Base-by-base conservation (phyloP, 2,329 filamentous ascomycete species). In the Aaosphaeria arxii region DNA sequence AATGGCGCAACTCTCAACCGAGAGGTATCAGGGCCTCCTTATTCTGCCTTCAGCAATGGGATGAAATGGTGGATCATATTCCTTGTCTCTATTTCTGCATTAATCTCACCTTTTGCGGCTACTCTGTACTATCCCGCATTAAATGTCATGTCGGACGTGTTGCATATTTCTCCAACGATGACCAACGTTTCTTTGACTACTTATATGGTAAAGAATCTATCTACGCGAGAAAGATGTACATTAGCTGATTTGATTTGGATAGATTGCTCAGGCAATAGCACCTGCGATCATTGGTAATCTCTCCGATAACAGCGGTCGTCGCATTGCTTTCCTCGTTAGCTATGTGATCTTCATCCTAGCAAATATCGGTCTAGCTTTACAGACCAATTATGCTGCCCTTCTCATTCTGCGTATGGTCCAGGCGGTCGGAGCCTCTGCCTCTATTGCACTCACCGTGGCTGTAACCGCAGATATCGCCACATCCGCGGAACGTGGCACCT, bases 381-480 rank as follows among this genome's bases (percentile, higher is more conserved):
- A 71, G 45, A 65, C 65, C 29, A 66, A 64, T 44, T 71, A 68
- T 42, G 51, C 58, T 5, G 68, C 67, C 5, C 54, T 71, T 2
- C 56, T 71, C 5, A 48, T 71, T 6, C 51, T 71, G 6, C 62
- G 69, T 5, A 62, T 64, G 49, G 42, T 71, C 4, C 69, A 76
- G 51, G 67, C 71, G 48, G 54, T 64, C 44, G 74, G 74, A 0
- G 67, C 67, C 32, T 71, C 69, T 30, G 69, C 70, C 7, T 70
- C 70, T 2, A 74, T 75, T 30, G 55, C 88, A 0, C 73, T 94
- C 1, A 82, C 81, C 0, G 86, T 81, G 54, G 88, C 84, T 1
- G 83, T 91, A 2, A 80, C 91, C 6, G 84, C 86, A 0, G 89
- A 94, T 57, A 77, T 91, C 4, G 77, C 85, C 0, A 83, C 86